Conservation (phyloP, 2,329 filamentous ascomycete species). For the Calonectria pteridis region DNA sequence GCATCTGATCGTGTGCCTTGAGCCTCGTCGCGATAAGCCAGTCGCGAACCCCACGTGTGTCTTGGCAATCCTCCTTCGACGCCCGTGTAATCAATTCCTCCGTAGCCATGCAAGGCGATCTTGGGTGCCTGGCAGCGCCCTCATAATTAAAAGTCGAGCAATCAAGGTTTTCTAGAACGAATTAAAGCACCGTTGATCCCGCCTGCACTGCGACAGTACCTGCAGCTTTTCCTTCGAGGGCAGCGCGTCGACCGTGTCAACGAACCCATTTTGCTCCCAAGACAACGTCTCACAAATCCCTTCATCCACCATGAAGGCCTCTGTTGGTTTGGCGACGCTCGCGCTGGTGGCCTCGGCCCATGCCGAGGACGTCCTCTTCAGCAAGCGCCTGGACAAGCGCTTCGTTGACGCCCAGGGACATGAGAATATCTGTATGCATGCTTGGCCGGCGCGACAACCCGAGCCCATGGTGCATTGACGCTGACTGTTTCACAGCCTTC, state of each 20-base stretch:
- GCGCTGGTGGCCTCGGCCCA: slow-evolving; percentile 46
- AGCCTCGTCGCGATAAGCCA: slow-evolving; percentile 36
- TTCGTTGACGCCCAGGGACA: slow-evolving; percentile 62
- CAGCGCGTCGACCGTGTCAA: background rate
- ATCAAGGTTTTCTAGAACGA: slow-evolving; percentile 21
- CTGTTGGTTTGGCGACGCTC: slow-evolving; percentile 37
- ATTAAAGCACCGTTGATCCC: slow-evolving; percentile 33
- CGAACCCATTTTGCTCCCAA: background rate
- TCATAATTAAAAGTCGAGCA: background rate
- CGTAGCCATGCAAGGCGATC: background rate
- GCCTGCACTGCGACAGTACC: background rate
- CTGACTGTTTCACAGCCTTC: slow-evolving; percentile 58
- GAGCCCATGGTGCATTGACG: background rate
- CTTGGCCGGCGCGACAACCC: background rate
- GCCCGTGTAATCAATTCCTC: background rate
- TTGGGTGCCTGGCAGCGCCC: background rate
- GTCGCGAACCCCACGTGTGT: slow-evolving; percentile 43
- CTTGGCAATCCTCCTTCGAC: slow-evolving; percentile 36
- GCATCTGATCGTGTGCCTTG: slow-evolving; percentile 9
- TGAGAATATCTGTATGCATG: slow-evolving; percentile 63
- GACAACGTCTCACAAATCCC: background rate
- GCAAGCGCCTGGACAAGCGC: slow-evolving; percentile 62
- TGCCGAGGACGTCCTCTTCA: slow-evolving; percentile 62
- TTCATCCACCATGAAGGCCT: slow-evolving; percentile 37
- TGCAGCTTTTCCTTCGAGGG: slow-evolving; percentile 1